Evolutionary conservation across 257 asterid genomes (phyloP), one percentile per base, ranked within the genome.

Genomic region (Gynochthodes officinalis): DNA sequence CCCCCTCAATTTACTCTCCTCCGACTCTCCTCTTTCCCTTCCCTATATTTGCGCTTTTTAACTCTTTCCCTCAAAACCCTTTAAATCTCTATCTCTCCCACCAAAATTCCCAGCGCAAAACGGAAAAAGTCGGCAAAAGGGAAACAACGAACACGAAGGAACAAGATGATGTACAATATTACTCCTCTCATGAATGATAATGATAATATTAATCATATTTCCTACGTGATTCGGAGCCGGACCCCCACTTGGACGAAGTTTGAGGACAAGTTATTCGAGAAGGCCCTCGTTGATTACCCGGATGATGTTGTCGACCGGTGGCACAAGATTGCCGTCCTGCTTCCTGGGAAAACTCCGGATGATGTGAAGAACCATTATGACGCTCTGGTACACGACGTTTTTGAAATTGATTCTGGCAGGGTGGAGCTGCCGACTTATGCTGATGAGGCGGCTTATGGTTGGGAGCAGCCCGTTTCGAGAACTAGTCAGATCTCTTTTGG

Each of bases 401-500:
- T 64, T 5, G 90, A 86, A 79, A 89, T 89, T 72, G 94, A 89
- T 50, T 83, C 93, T 2, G 96, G 96, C 33, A 82, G 88, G 21
- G 86, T 89, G 40, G 85, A 83, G 79, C 85, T 84, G 74, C 96
- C 94, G 40, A 73, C 78, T 35, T 89, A 89, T 66, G 67, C 69
- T 4, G 87, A 72, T 64, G 81, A 76, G 6, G 81, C 76, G 59
- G n/a, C n/a, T n/a, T 39, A 4, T 40, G 74, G 16, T 7, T 70
- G 54, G 66, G 77, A 73, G 67, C 79, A 79, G 39, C 82, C 83
- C 1, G 78, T 63, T 30, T 18, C 77, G 0, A 66, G 80, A 46
- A 58, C 89, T 30, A 61, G 77, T 48, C 93, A 84, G 83, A 90
- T 90, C 76, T 88, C 95, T 5, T 88, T 90, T 66, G 95, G 92